Evolutionary conservation across 345 rosid species (phyloP), one percentile per base, ranked within the genome.

Genomic region (Garcia nutans): DNA sequence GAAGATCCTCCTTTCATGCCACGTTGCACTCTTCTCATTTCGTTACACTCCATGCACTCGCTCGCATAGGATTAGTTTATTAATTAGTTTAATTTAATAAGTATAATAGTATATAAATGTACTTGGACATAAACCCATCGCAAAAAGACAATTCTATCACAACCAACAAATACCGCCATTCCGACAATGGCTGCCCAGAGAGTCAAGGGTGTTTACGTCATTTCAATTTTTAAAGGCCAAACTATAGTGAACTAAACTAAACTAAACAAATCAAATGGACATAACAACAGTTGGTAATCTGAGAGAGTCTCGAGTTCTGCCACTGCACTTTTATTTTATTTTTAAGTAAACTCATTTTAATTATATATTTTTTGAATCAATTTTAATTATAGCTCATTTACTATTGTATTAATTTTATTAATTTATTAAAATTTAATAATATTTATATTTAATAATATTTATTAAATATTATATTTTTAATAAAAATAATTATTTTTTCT

Each of bases 1-100:
- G 74, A 81, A 74, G 81, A 74, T 76, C 67, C 73, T 65, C 68
- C 31, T 45, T 45, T 78, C 23, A 26, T 72, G 78, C 76, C 81
- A 81, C 79, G 80, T 70, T 12, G 26, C 45, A 13, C 33, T 60
- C 47, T 60, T 10, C 62, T 22, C 45, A 7, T 3, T 59, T 64
- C 44, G 5, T 56, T 70, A 59, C 55, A 58, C 33, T 10, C 58
- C 31, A 15, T 52, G 16, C 20, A 52, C 61, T 58, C 67, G 12
- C 69, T 70, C 55, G 45, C 74, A 63, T 55, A 41, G 49, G n/a
- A 61, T 59, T 28, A 69, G 22, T 55, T 64, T 50, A 1, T 64
- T 50, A 1, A 41, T 58, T 60, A 49, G 67, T 59, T 65, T 65
- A 71, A 75, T 63, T 54, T 28, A 28, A 28, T 28, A n/a, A n/a